Base-by-base conservation (phyloP, 371 early-diverging fungal genomes). In the Mortierella sp. region DNA sequence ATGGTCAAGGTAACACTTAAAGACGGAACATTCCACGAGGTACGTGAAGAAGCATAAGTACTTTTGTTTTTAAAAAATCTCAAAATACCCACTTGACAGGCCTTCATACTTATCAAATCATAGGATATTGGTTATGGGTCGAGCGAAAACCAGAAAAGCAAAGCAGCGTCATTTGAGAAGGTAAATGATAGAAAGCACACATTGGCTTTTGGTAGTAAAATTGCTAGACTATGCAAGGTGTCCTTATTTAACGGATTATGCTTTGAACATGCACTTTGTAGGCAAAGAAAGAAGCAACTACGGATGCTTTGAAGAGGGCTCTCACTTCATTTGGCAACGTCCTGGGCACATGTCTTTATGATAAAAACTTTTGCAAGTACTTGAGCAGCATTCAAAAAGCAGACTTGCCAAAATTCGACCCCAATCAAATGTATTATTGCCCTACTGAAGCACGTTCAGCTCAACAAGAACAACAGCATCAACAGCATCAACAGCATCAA, bases 241-340 rank as follows among this genome's bases (percentile, higher is more conserved):
- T n/a, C n/a, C n/a, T n/a, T n/a, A n/a, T n/a, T n/a, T 43, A 19
- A n/a, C 23, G 2, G 28, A 29, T 29, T 10, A 8, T 47, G 12
- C 8, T 28, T 29, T 35, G 22, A 6, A 59, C n/a, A 17, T 40
- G 4, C 34, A 8, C 15, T 28, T 5, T 19, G 23, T 68, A 93
- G 88, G 97, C 97, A 6, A 94, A 92, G 75, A 99, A 99, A 73
- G 98, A 98, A 83, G 97, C 99, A 1, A 89, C 89, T 0, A 99
- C 99, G 0, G 99, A 99, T 85, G 98, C 91, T 0, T 67, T 97
- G 32, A 99, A 99, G 85, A 87, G 99, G 45, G 93, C 98, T 0
- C 75, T 99, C 64, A 90, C 96, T 8, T 87, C 89, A 66, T 99
- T 99, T 88, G 99, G 99, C 22, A 96, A 96, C 70, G 90, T 90